Evolutionary conservation across 2,329 filamentous ascomycete species (phyloP).

Genomic region (Microdochium trichocladiopsis): DNA sequence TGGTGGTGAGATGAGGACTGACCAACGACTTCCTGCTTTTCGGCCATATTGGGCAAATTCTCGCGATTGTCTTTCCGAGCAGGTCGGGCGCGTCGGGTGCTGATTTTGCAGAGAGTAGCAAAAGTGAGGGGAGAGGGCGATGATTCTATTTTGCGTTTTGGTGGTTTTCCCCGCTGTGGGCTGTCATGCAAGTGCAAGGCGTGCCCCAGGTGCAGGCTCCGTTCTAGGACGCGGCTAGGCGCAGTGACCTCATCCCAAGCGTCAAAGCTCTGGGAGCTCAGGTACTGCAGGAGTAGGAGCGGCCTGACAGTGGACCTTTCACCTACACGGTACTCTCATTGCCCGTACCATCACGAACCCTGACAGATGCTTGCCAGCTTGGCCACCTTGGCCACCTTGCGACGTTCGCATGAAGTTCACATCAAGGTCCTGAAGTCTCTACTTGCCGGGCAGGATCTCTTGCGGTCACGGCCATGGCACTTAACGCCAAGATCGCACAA

Average conservation of each 20-base stretch:
- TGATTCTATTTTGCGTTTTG: constrained; percentile 1
- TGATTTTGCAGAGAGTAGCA: not conserved
- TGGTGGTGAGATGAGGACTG: not conserved
- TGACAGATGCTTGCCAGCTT: too few relatives aligned
- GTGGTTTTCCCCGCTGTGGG: not conserved
- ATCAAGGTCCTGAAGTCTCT: too few relatives aligned
- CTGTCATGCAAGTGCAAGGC: not conserved
- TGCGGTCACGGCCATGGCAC: too few relatives aligned
- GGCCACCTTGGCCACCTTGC: too few relatives aligned
- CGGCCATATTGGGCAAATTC: not conserved
- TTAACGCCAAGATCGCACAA: too few relatives aligned
- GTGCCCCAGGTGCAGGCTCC: not conserved
- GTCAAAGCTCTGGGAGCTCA: not conserved
- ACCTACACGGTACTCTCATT: not conserved
- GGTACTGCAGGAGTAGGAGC: not conserved
- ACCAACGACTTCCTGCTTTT: not conserved
- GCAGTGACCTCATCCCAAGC: not conserved
- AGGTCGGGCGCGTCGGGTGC: not conserved
- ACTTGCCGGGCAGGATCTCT: too few relatives aligned
- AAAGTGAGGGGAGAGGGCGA: not conserved
- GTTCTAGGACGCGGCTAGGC: not conserved
- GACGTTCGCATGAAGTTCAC: too few relatives aligned
- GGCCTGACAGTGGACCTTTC: not conserved
- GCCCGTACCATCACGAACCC: too few relatives aligned
- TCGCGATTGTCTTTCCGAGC: not conserved